These are phyloP conservation scores for Zoysia japonica DNA, from an alignment of 176 grass and related monocot genomes.

Conservation along the genomic window DNA sequence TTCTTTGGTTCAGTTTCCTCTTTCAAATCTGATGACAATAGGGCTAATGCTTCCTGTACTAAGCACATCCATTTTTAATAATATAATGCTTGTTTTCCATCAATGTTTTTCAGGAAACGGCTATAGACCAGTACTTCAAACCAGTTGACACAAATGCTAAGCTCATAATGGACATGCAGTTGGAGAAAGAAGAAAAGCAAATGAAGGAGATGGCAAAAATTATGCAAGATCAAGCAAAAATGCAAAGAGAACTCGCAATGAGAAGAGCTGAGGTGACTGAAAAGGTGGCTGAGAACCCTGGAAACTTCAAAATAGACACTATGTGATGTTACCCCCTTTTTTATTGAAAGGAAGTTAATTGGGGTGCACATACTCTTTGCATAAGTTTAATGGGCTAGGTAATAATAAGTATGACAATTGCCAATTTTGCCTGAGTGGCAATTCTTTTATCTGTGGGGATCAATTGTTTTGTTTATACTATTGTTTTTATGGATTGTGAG, in stretches of 20 bases:
- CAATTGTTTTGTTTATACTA: background rate
- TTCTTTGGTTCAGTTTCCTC: constrained; percentile 18
- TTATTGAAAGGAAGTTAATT: background rate
- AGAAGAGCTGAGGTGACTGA: constrained; percentile 34
- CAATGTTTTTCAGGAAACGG: constrained; percentile 61
- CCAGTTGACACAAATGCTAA: constrained; percentile 75
- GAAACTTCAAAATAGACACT: constrained; percentile 37
- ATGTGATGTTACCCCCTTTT: background rate
- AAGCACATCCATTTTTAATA: background rate
- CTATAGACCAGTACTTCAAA: constrained; percentile 89
- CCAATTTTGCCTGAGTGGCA: constrained; percentile 9
- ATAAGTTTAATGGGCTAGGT: background rate
- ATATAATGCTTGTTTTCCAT: constrained; percentile 13
- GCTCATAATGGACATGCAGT: constrained; percentile 77
- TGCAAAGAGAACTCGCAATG: constrained; percentile 63
- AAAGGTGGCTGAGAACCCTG: constrained; percentile 26
- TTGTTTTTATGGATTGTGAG: background rate
- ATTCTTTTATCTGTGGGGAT: background rate
- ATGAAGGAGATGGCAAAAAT: constrained; percentile 72
- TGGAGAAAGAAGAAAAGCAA: constrained; percentile 76
- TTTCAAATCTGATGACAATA: background rate
- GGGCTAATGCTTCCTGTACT: constrained; percentile 21
- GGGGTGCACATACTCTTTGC: background rate
- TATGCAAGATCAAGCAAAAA: constrained; percentile 62
- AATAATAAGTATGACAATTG: constrained; percentile 23